Conservation (phyloP, 345 rosid species). For the Gossypium rotundifolium region DNA sequence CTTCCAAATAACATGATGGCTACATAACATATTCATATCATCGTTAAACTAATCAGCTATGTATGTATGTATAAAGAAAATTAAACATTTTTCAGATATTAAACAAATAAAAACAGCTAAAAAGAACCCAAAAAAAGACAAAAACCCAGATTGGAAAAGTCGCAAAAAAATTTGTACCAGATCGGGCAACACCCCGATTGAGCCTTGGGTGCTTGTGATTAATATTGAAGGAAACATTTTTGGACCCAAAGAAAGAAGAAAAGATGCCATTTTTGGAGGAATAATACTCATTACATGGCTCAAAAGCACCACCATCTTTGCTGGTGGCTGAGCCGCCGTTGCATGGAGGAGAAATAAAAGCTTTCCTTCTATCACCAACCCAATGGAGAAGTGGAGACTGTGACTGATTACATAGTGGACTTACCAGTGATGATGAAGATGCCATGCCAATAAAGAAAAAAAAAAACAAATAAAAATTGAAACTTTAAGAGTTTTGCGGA, state of each 20-base stretch:
- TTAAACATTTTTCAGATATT: background rate
- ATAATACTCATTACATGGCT: constrained; percentile 55
- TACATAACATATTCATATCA: background rate
- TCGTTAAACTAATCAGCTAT: background rate
- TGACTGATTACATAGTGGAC: constrained; percentile 60
- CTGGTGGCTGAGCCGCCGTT: constrained; percentile 12
- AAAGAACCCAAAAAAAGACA: background rate
- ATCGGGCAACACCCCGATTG: constrained; percentile 28
- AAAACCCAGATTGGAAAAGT: background rate
- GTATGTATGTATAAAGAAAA: background rate
- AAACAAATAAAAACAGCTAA: background rate
- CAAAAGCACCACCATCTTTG: constrained; percentile 35
- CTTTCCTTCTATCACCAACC: constrained; percentile 37
- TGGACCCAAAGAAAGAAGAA: constrained; percentile 41
- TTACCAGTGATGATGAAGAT: constrained; percentile 36
- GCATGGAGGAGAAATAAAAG: constrained; percentile 30
- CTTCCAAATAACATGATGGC: too few species aligned
- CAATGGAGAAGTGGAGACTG: constrained; percentile 13
- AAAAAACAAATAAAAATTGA: constrained; percentile 5
- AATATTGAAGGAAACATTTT: constrained; percentile 10
- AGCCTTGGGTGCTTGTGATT: constrained; percentile 39
- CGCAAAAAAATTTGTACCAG: constrained; percentile 30
- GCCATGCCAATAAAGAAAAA: constrained; percentile 17
- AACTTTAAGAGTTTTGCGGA: background rate
- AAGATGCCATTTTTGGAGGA: constrained; percentile 28